Evolutionary conservation across 129 eudicot genomes (phyloP).

Genomic region (Artemisia tridentata): DNA sequence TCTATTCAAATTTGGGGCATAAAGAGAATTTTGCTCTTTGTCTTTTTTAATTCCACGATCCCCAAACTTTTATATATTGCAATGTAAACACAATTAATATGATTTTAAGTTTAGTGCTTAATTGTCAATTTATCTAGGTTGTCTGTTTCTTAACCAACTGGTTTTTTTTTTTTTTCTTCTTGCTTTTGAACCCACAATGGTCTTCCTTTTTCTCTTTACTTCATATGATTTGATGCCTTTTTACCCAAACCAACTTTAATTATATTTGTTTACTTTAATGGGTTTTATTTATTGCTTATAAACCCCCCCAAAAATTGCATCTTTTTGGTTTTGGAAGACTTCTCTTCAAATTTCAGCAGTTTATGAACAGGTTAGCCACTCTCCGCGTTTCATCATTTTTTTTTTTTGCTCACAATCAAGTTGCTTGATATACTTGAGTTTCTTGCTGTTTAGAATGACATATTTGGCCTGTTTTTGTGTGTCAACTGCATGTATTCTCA

Average conservation of each 20-base stretch:
- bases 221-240: conserved; percentile 33
- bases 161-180: conserved; percentile 9
- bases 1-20: no score
- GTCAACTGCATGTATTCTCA: background rate
- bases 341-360: conserved; percentile 24
- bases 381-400: background rate
- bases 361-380: conserved; percentile 26
- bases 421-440: background rate
- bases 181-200: conserved; percentile 39
- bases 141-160: conserved; percentile 34
- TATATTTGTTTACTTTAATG: conserved; percentile 11
- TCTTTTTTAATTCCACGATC: conserved; percentile 9
- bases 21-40: background rate
- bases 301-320: conserved; percentile 23
- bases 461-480: background rate
- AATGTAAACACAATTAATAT: conserved; percentile 21
- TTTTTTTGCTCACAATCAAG: background rate
- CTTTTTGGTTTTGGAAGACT: conserved; percentile 39
- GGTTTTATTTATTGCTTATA: conserved; percentile 26
- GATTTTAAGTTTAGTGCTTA: conserved; percentile 27
- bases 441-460: background rate
- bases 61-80: conserved; percentile 17
- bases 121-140: conserved; percentile 40
- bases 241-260: conserved; percentile 29
- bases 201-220: conserved; percentile 28